phyloP scores from a whole-genome alignment of 805 yeast species.

The Cyberlindnera saturnus region DNA sequence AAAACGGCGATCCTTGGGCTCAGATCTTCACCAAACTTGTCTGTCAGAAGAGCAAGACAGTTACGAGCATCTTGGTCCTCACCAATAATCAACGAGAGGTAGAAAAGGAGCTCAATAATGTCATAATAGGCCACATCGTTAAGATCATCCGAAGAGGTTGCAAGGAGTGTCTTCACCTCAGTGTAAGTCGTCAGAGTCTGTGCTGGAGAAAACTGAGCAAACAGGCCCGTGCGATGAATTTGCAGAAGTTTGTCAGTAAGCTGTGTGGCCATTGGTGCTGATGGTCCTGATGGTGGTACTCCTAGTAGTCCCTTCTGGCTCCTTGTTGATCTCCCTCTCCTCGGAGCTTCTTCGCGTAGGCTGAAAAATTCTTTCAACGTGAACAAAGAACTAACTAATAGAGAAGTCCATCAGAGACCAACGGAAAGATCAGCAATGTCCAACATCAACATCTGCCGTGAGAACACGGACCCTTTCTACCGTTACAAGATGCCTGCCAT shows the following conservation, averaged over 20 bases:
- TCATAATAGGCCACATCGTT: constrained; percentile 40
- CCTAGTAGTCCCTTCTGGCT: no score
- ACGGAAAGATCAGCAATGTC: constrained; percentile 41
- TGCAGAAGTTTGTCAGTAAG: constrained; percentile 30
- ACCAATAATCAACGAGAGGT: constrained; percentile 51
- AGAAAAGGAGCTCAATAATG: constrained; percentile 67
- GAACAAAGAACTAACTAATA: no score
- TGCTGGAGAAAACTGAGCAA: constrained; percentile 40
- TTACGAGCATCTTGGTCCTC: constrained; percentile 69
- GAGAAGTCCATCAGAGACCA: no score
- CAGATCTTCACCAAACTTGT: constrained; percentile 53
- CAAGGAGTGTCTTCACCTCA: constrained; percentile 30
- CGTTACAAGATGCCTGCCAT: constrained; percentile 99
- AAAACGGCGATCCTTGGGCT: constrained; percentile 53
- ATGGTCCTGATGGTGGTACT: no score
- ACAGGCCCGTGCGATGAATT: constrained; percentile 46
- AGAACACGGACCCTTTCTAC: constrained; percentile 95
- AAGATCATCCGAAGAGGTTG: constrained; percentile 19
- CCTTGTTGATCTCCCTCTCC: no score
- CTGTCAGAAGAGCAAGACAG: constrained; percentile 56
- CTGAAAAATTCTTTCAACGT: no score
- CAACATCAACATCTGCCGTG: constrained; percentile 89
- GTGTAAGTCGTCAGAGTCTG: constrained; percentile 31
- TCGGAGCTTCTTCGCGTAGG: no score
- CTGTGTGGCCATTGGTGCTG: no score